Evolutionary conservation across 2,329 filamentous ascomycete genomes (phyloP), one percentile per base, ranked within the genome.

Genomic region (Bipolaris victoriae): DNA sequence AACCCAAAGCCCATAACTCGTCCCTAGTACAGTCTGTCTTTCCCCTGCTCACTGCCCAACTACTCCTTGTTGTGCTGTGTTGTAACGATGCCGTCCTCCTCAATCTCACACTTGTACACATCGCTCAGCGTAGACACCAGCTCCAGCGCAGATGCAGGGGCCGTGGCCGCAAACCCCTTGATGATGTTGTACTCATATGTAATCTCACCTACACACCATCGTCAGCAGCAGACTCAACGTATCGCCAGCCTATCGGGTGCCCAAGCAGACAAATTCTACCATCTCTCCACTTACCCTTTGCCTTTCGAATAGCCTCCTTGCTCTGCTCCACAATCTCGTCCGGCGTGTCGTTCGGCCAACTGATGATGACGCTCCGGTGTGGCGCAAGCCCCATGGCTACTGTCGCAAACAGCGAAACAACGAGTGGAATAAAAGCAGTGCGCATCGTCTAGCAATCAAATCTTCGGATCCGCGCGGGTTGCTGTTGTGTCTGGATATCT

Each of bases 111-210:
- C 49, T 85, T 80, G 76, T 87, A 88, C 58, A 84, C 74, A 52
- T 81, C 79, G 57, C 87, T 86, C 78, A 85, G 81, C 1, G 85
- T 79, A 65, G 88, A 84, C 29, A 97, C 84, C 5, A 82, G 82
- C 57, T 91, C 83, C 54, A 96, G 81, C 18, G 87, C 84, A 67
- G 87, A 86, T 56, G 86, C 85, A 1, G 91, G 87, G 33, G 89
- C 88, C 62, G 89, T 86, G 49, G 89, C 90, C 31, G 91, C 86
- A 74, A 96, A 95, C 45, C 89, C 91, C 79, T 90, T 95, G 61
- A 75, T 74, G 73, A 75, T 72, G 57, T 58, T 86, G 76, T 91
- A 95, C 70, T 88, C 85, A 79, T 96, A 91, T 20, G 90, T 95
- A 67, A 97, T 55, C 22, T 55, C 39, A 29, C 55, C 55, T 57